Evolutionary conservation across 768 basidiomycete species (phyloP).

Genomic region (Coprinellus aureogranulatus): DNA sequence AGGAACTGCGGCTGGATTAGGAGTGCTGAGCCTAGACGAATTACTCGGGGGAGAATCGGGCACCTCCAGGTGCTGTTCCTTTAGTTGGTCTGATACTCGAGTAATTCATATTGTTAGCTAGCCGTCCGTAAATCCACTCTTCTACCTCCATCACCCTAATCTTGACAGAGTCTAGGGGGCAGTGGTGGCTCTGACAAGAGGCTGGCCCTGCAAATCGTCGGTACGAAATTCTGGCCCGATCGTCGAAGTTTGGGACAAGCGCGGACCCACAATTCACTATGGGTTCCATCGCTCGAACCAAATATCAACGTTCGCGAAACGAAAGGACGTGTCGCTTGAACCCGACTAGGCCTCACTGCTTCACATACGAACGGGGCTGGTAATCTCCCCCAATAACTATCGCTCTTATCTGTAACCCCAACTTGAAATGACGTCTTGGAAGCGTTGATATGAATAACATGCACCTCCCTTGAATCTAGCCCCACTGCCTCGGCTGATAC

Average conservation of each 20-base stretch:
- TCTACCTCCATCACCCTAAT: background rate
- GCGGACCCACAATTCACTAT: background rate
- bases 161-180: background rate
- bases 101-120: too few species aligned
- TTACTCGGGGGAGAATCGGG: slow-evolving; percentile 6
- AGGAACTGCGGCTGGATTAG: background rate
- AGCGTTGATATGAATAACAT: too few species aligned
- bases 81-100: background rate
- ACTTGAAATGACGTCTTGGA: too few species aligned
- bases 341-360: slow-evolving; percentile 1
- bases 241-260: background rate
- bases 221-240: background rate
- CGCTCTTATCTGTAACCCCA: too few species aligned
- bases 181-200: background rate
- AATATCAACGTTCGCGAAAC: background rate
- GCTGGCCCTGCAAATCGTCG: background rate
- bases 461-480: too few species aligned
- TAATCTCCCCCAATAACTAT: too few species aligned
- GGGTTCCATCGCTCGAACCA: background rate
- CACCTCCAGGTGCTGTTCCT: background rate
- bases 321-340: background rate
- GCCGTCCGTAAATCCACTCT: too few species aligned
- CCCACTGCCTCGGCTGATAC: too few species aligned
- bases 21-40: background rate
- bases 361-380: background rate